Evolutionary conservation across 2,329 filamentous ascomycete species (phyloP).

Genomic region (Sarocladiaceae sp.): DNA sequence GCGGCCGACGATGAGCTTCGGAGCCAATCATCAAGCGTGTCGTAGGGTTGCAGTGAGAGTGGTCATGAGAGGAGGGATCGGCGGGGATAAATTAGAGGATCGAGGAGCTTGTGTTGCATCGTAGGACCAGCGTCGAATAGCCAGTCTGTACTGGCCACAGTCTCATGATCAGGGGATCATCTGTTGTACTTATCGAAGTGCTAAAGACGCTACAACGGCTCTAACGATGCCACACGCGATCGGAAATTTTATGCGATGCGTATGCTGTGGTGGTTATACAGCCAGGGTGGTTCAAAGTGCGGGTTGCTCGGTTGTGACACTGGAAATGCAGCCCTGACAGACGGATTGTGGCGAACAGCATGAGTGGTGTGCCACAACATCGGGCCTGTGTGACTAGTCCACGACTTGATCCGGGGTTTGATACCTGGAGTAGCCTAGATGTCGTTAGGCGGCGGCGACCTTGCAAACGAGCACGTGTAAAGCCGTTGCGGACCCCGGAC

Average conservation of each 20-base stretch:
- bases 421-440: neutral
- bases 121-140: neutral
- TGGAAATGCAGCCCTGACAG: neutral
- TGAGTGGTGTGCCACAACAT: neutral
- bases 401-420: neutral
- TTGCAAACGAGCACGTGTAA: too few species aligned
- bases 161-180: neutral
- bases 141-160: neutral
- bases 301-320: neutral
- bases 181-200: neutral
- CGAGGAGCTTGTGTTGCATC: slow-evolving; percentile 1
- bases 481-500: too few species aligned
- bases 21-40: neutral
- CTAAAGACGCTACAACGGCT: neutral
- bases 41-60: neutral
- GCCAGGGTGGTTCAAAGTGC: neutral
- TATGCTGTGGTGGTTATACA: neutral
- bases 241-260: neutral
- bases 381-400: neutral
- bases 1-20: neutral
- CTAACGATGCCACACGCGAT: neutral
- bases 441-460: neutral
- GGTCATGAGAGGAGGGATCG: neutral
- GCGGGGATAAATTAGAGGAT: slow-evolving; percentile 3
- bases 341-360: neutral